Conservation (phyloP, 306 rosid genomes). For the Alnus rubra region DNA sequence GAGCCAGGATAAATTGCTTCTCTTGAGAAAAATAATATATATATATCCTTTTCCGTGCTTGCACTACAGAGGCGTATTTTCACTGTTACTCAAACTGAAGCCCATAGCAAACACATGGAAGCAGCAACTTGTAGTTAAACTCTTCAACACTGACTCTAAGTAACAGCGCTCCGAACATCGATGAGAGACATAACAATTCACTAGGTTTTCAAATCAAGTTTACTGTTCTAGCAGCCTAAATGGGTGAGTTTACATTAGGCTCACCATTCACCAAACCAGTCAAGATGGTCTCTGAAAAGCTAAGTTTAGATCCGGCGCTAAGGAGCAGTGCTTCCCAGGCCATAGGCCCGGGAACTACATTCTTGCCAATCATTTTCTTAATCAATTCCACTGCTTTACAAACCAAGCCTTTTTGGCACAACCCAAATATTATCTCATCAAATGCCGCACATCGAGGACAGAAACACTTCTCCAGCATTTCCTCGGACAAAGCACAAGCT, state of each 20-base stretch:
- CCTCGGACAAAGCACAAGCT: slow-evolving; percentile 57
- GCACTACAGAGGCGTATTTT: neutral
- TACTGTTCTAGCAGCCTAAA: neutral
- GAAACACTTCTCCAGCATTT: slow-evolving; percentile 56
- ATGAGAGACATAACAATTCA: neutral
- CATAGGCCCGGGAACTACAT: slow-evolving; percentile 47
- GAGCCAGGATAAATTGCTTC: neutral
- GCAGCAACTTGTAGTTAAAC: neutral
- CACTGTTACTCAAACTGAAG: neutral
- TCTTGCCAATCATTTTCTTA: slow-evolving; percentile 41
- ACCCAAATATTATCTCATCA: slow-evolving; percentile 49
- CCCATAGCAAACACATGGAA: too few relatives aligned
- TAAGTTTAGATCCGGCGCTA: slow-evolving; percentile 32
- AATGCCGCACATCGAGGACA: slow-evolving; percentile 48
- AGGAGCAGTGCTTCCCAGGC: slow-evolving; percentile 65
- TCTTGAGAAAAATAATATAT: neutral
- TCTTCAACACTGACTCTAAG: neutral
- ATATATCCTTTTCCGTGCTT: neutral
- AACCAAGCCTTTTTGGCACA: slow-evolving; percentile 58
- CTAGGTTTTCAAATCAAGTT: slow-evolving; percentile 1
- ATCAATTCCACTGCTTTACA: slow-evolving; percentile 51
- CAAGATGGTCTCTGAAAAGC: slow-evolving; percentile 41
- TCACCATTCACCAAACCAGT: slow-evolving; percentile 45
- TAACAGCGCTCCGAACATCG: neutral
- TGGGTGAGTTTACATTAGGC: slow-evolving; percentile 20